These are phyloP conservation scores for Candida sojae DNA, from an alignment of 1,139 yeast species.

Conservation along the genomic window DNA sequence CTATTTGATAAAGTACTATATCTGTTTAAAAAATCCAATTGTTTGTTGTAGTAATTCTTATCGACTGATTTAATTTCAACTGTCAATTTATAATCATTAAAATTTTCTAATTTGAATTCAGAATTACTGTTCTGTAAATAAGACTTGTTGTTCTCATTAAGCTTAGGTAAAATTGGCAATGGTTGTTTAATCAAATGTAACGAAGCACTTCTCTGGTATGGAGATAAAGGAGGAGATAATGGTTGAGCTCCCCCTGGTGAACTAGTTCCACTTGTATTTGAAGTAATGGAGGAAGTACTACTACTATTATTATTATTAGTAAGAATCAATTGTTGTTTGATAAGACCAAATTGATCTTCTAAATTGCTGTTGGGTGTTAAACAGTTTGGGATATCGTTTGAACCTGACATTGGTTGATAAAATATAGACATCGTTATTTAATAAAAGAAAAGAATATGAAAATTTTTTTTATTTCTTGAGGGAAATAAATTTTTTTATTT, in stretches of 20 bases:
- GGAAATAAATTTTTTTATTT: no score
- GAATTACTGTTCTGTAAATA: slow-evolving; percentile 12
- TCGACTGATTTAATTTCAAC: slow-evolving; percentile 48
- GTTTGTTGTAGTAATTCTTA: slow-evolving; percentile 46
- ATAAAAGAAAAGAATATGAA: background rate
- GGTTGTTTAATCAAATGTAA: slow-evolving; percentile 32
- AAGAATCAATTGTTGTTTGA: background rate
- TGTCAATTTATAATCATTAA: slow-evolving; percentile 46
- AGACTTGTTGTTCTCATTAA: background rate
- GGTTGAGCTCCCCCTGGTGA: slow-evolving; percentile 9
- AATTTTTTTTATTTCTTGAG: background rate
- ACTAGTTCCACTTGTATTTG: background rate
- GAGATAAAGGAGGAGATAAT: slow-evolving; percentile 70
- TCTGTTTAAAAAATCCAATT: slow-evolving; percentile 51
- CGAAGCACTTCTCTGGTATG: slow-evolving; percentile 41
- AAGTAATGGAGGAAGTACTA: background rate
- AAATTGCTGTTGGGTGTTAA: slow-evolving; percentile 30
- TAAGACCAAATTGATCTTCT: slow-evolving; percentile 8
- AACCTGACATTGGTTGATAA: slow-evolving; percentile 29
- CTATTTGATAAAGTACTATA: slow-evolving; percentile 36
- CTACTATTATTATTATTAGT: background rate
- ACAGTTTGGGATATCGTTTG: slow-evolving; percentile 34
- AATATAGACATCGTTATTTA: slow-evolving; percentile 25
- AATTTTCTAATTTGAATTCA: slow-evolving; percentile 51
- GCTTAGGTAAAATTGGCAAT: slow-evolving; percentile 43